Percentiles rank a stretch among this genome's conserved stretches.
Evolutionary conservation across 1,139 yeast species (phyloP).

Genomic region (Yamadazyma sp.): DNA sequence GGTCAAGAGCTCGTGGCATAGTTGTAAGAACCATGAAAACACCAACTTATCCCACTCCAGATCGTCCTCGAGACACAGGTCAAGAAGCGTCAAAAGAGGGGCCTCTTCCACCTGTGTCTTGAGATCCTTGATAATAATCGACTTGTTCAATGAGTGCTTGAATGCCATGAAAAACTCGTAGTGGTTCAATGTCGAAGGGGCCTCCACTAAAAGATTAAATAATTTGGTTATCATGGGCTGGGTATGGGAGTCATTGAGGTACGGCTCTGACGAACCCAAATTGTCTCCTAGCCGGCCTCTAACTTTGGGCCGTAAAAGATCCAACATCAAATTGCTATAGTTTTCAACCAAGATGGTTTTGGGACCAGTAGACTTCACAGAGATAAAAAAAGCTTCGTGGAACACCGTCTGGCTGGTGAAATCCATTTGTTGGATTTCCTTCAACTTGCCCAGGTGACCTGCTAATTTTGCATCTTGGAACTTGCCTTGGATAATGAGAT

Average conservation of each 20-base stretch:
- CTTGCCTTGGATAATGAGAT: constrained; percentile 3
- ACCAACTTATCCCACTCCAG: constrained; percentile 44
- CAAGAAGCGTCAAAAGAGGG: constrained; percentile 2
- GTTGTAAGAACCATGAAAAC: constrained; percentile 45
- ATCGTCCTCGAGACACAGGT: constrained; percentile 21
- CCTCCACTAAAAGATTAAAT: constrained; percentile 76
- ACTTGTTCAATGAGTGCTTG: constrained; percentile 50
- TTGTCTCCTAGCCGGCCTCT: constrained; percentile 33
- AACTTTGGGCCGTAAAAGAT: constrained; percentile 38
- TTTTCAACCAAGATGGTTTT: constrained; percentile 35
- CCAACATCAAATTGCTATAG: constrained; percentile 38
- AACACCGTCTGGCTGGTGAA: constrained; percentile 29
- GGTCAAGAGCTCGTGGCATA: constrained; percentile 39
- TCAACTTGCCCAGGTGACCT: not conserved
- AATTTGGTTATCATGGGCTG: constrained; percentile 59
- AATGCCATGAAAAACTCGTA: constrained; percentile 79
- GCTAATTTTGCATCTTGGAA: not conserved
- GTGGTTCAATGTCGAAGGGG: constrained; percentile 70
- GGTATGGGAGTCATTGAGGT: constrained; percentile 26
- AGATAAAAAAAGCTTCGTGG: constrained; percentile 39
- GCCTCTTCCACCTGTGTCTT: constrained; percentile 4
- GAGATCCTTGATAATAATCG: constrained; percentile 36
- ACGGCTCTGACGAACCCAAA: constrained; percentile 29
- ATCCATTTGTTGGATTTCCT: constrained; percentile 9
- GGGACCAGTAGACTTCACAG: constrained; percentile 28